These are phyloP conservation scores for Alternaria gansuensis DNA, from an alignment of 2,329 filamentous ascomycete species.

Conservation along the genomic window DNA sequence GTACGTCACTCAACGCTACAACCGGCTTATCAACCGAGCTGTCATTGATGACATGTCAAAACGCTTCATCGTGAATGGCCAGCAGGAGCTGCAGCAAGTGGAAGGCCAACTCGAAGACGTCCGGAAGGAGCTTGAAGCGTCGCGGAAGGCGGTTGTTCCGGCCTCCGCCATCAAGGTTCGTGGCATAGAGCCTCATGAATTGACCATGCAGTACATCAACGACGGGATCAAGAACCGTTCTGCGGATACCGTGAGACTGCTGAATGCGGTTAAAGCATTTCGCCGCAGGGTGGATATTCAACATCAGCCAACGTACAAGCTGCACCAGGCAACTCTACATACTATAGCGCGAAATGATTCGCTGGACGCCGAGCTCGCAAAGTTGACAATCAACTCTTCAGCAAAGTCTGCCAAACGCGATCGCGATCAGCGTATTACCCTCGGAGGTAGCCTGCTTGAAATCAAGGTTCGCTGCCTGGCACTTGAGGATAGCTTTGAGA, in stretches of 20 bases:
- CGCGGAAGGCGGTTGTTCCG: slow-evolving; percentile 17
- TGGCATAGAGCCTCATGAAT: not conserved
- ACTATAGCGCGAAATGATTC: slow-evolving; percentile 19
- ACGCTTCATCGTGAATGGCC: slow-evolving; percentile 47
- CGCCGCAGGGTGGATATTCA: slow-evolving; percentile 33
- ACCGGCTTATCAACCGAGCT: slow-evolving; percentile 50
- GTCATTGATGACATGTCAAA: slow-evolving; percentile 53
- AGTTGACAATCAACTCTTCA: slow-evolving; percentile 27
- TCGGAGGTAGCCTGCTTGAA: slow-evolving; percentile 39
- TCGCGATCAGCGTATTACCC: slow-evolving; percentile 44
- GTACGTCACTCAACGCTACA: slow-evolving; percentile 50
- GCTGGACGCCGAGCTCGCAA: slow-evolving; percentile 30
- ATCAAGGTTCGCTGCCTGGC: slow-evolving; percentile 42
- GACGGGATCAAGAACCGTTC: slow-evolving; percentile 28
- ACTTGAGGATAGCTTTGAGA: slow-evolving; percentile 44
- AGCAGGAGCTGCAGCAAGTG: slow-evolving; percentile 39
- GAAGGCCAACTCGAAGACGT: slow-evolving; percentile 27
- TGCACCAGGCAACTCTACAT: slow-evolving; percentile 51
- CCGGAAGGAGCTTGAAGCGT: slow-evolving; percentile 29
- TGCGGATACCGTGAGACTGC: slow-evolving; percentile 19
- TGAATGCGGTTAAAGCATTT: slow-evolving; percentile 34
- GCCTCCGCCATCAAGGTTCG: not conserved
- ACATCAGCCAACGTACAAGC: slow-evolving; percentile 53
- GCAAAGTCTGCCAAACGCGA: slow-evolving; percentile 28
- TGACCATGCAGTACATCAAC: slow-evolving; percentile 13